Base-by-base conservation (phyloP, 208 protist genomes). In the Crithidia bombi region DNA sequence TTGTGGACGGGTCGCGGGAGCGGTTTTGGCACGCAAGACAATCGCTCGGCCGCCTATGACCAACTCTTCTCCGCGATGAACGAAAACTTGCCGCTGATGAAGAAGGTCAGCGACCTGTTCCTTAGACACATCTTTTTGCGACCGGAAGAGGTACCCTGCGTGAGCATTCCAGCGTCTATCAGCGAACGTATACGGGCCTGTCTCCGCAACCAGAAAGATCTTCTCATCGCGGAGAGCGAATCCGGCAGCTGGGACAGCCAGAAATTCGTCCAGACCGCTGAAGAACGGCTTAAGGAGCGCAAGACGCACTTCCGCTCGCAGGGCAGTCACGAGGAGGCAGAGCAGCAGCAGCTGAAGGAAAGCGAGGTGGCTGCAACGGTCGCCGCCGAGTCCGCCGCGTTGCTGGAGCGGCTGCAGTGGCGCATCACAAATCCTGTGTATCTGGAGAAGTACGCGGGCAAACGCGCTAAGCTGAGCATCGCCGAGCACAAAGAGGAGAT, bases 381-480 rank as follows among this genome's bases (percentile, higher is more conserved):
- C 62, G 65, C 58, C 19, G 78, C 83, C 49, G 65, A 82, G 55
- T 96, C 91, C 19, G 59, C 73, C 12, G 38, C 73, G 21, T 80
- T 95, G 47, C 39, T 78, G 10, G 73, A 68, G 43, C 15, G 76
- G 44, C 75, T 93, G 32, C 66, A 78, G 33, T 69, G 69, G 52
- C 87, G 87, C 65, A 56, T 93, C 43, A 86, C 78, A 6, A 82
- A 65, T 57, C 65, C 80, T 23, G 73, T 77, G 26, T 97, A 97
- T 75, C 44, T 76, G 54, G 71, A 80, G 25, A 83, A 82, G 32
- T 97, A 86, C 61, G 90, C 86, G 25, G n/a, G 43, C 5, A 64
- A 83, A 46, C 90, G 92, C 38, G 65, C 88, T 12, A 51, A 69
- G 46, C 82, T 97, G 54, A 87, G 81, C 65, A 97, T 97, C 65